Conservation (phyloP, 2,329 filamentous ascomycete genomes). For the Colletotrichum scovillei region DNA sequence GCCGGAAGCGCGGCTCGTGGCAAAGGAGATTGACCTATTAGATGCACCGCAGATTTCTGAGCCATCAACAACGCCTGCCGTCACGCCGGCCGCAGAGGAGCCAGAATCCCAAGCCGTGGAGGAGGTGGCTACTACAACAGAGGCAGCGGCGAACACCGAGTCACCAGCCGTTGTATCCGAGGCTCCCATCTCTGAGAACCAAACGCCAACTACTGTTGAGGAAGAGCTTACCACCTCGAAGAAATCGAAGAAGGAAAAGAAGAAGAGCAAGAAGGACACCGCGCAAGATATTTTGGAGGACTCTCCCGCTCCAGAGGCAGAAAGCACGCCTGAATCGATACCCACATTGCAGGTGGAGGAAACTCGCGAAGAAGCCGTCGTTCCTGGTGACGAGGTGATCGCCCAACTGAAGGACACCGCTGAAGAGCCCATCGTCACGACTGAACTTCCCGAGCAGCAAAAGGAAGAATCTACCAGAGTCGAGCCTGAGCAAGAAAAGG, state of each 20-base stretch:
- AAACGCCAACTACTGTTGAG: background rate
- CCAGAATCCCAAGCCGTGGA: background rate
- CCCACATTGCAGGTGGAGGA: background rate
- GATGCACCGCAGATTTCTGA: background rate
- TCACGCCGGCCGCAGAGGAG: background rate
- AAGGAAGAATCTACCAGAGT: background rate
- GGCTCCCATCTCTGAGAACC: background rate
- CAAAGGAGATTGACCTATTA: background rate
- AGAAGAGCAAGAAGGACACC: conserved; percentile 24
- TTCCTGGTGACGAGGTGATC: background rate
- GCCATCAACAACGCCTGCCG: background rate
- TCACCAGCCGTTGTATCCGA: background rate
- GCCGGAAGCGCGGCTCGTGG: background rate
- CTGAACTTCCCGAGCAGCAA: background rate
- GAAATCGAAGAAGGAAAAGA: conserved; percentile 39
- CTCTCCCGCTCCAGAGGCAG: background rate
- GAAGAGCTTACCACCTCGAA: background rate
- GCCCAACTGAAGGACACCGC: background rate
- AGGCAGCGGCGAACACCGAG: background rate
- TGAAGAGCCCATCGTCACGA: background rate
- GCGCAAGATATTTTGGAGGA: background rate
- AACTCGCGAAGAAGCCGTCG: background rate
- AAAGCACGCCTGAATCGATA: background rate
- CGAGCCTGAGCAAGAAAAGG: background rate
- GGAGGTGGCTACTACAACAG: background rate